Evolutionary conservation across 345 rosid genomes (phyloP).

Genomic region (Adansonia digitata): DNA sequence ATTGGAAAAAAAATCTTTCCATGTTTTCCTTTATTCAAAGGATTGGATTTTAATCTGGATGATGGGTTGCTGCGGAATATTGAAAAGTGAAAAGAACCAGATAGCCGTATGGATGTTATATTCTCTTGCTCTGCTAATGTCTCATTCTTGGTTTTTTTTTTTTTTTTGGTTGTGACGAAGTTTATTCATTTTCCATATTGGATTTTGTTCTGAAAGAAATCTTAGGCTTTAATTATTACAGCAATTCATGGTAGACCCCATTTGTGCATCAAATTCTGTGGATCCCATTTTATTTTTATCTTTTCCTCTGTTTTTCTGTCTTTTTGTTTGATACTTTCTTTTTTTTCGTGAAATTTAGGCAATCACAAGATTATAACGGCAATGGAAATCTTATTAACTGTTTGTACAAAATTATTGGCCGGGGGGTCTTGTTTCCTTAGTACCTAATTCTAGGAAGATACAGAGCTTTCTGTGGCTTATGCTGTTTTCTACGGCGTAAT

Average conservation of each 20-base stretch:
- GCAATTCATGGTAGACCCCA: constrained; percentile 24
- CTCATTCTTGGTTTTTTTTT: not conserved
- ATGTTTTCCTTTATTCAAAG: not conserved
- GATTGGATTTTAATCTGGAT: not conserved
- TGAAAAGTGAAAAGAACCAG: not conserved
- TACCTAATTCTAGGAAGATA: constrained; percentile 16
- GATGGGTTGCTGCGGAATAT: not conserved
- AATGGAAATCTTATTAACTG: constrained; percentile 22
- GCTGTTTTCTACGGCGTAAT: constrained; percentile 13
- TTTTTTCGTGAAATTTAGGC: constrained; percentile 2
- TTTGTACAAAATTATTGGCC: constrained; percentile 19
- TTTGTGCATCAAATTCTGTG: constrained; percentile 40
- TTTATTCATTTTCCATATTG: not conserved
- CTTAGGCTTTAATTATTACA: constrained; percentile 19
- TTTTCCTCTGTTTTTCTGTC: constrained; percentile 23
- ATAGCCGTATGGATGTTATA: not conserved
- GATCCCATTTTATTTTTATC: constrained; percentile 48
- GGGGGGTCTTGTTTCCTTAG: not conserved
- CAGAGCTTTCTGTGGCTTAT: constrained; percentile 22
- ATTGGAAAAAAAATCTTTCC: no score
- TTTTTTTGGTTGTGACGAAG: no score
- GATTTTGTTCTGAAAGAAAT: not conserved
- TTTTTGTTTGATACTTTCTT: constrained; percentile 22
- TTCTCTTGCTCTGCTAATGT: not conserved
- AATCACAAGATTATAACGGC: constrained; percentile 16